Percentiles rank a stretch among this genome's conserved stretches.
These are phyloP conservation scores for Massariosphaeria phaeospora DNA, from an alignment of 495 filamentous ascomycete species.

Conservation along the genomic window DNA sequence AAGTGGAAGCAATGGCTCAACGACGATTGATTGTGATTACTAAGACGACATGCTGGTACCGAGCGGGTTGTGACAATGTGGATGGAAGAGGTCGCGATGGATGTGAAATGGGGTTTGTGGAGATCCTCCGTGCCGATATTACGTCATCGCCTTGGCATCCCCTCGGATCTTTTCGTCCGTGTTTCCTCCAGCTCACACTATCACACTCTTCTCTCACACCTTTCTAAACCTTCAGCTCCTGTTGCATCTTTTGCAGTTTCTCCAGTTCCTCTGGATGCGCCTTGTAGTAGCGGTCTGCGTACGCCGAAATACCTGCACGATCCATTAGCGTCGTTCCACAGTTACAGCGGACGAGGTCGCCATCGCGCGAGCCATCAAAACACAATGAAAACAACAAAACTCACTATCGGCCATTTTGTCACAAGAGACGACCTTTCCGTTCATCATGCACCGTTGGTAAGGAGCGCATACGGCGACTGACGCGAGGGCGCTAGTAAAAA, in stretches of 20 bases:
- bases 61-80: no score
- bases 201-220: not conserved
- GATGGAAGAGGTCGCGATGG: not conserved
- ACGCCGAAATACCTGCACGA: no score
- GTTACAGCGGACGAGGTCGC: not conserved
- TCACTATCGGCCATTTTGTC: slow-evolving; percentile 3
- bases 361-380: no score
- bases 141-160: no score
- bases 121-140: no score
- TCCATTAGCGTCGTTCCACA: not conserved
- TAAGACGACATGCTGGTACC: no score
- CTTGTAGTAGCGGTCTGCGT: not conserved
- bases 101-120: not conserved
- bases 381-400: not conserved
- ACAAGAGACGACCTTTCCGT: not conserved
- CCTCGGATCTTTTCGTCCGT: no score
- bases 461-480: not conserved
- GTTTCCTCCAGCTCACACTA: no score
- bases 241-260: not conserved
- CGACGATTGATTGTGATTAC: no score
- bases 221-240: not conserved
- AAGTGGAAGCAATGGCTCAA: no score
- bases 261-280: not conserved
- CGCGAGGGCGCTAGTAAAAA: not conserved
- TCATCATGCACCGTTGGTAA: not conserved